Percentiles rank a stretch among this genome's conserved stretches.
Evolutionary conservation across 139 green algal genomes (phyloP).

Genomic region (Chlamydomonas sphaeroides): DNA sequence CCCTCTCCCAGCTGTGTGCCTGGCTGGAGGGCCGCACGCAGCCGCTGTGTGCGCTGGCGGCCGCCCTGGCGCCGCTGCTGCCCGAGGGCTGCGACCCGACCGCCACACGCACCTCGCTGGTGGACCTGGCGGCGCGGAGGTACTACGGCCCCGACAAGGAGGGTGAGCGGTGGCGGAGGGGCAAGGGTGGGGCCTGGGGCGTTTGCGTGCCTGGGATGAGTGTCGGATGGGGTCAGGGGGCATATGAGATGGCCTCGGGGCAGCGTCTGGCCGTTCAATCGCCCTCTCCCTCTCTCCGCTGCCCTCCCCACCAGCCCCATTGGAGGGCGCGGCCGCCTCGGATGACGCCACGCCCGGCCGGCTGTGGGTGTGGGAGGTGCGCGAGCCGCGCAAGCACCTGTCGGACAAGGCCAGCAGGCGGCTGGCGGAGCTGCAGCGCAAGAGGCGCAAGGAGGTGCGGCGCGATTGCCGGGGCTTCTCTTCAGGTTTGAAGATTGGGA

Average conservation of each 20-base stretch:
- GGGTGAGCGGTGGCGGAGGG: slow-evolving; percentile 42
- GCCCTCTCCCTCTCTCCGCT: not conserved
- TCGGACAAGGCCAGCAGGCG: slow-evolving; percentile 41
- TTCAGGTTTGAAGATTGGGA: too few species aligned
- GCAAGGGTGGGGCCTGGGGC: not conserved
- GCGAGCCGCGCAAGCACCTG: slow-evolving; percentile 63
- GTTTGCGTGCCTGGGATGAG: too few species aligned
- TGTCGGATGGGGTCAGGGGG: too few species aligned
- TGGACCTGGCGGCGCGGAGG: slow-evolving; percentile 74
- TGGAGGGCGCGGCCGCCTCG: slow-evolving; percentile 44
- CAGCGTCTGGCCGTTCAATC: too few species aligned
- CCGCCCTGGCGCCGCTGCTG: slow-evolving; percentile 51
- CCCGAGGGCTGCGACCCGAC: slow-evolving; percentile 3
- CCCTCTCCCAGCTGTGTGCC: slow-evolving; percentile 45
- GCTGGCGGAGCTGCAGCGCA: slow-evolving; percentile 47
- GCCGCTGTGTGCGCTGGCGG: slow-evolving; percentile 48
- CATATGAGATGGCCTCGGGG: too few species aligned
- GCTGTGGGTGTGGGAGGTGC: slow-evolving; percentile 81
- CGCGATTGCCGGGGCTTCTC: too few species aligned
- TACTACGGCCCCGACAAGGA: slow-evolving; percentile 71
- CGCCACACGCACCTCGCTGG: slow-evolving; percentile 53
- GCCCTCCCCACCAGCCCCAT: not conserved
- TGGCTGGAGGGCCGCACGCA: slow-evolving; percentile 52
- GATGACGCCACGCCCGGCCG: slow-evolving; percentile 55
- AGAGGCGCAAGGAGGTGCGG: slow-evolving; percentile 58